Evolutionary conservation across 768 basidiomycete genomes (phyloP).

Genomic region (Leucocoprinus birnbaumii): DNA sequence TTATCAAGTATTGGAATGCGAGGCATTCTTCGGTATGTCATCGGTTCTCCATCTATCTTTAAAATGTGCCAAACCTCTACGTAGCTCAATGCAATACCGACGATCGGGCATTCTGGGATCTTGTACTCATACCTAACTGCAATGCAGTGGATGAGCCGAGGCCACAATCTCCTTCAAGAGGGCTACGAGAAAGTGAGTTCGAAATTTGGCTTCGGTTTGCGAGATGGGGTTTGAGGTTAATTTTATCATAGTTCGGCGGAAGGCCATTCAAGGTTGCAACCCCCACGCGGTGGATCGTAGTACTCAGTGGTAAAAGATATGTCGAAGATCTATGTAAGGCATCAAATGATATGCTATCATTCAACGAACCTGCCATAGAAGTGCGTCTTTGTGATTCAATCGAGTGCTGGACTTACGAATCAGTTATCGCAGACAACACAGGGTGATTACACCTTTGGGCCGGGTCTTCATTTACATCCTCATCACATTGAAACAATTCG

Average conservation of each 20-base stretch:
- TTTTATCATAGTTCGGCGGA: not conserved
- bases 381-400: constrained; percentile 13
- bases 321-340: constrained; percentile 30
- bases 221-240: not conserved
- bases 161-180: constrained; percentile 20
- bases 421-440: constrained; percentile 21
- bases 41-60: not conserved
- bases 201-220: not conserved
- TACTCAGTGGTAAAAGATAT: constrained; percentile 14
- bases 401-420: not conserved
- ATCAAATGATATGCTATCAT: constrained; percentile 26
- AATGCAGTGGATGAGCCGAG: constrained; percentile 19
- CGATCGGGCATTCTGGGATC: constrained; percentile 20
- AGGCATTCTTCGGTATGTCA: not conserved
- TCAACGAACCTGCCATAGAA: constrained; percentile 23
- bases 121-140: constrained; percentile 22
- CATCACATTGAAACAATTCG: constrained; percentile 30
- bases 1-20: not conserved
- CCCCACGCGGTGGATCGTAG: constrained; percentile 7
- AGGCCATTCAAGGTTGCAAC: constrained; percentile 7
- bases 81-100: constrained; percentile 15
- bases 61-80: not conserved
- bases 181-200: constrained; percentile 20
- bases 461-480: constrained; percentile 19
- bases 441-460: constrained; percentile 26